Percentiles rank a stretch among this genome's conserved stretches.
These are phyloP conservation scores for Pseudocercospora fuligena DNA, from an alignment of 2,329 filamentous ascomycete species.

Conservation along the genomic window DNA sequence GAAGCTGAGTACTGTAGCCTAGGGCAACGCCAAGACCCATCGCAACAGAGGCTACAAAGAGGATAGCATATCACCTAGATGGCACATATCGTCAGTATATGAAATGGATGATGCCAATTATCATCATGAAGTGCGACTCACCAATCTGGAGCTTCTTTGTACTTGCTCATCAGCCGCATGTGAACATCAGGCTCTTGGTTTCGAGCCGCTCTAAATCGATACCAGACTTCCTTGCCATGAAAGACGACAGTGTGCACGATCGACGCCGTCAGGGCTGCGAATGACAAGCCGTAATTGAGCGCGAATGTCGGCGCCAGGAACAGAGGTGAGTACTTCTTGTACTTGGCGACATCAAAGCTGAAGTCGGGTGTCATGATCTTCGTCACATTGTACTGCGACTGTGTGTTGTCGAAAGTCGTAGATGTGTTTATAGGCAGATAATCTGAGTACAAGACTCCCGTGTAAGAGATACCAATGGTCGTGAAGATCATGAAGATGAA, in stretches of 20 bases:
- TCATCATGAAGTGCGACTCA: background rate
- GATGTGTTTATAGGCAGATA: conserved; percentile 87
- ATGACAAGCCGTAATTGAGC: conserved; percentile 83
- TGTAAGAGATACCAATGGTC: conserved; percentile 76
- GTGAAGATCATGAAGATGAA: conserved; percentile 69
- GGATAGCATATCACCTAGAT: conserved; percentile 64
- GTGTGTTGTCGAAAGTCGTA: conserved; percentile 83
- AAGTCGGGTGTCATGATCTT: conserved; percentile 79
- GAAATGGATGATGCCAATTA: background rate
- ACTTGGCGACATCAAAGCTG: conserved; percentile 76
- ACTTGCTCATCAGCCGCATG: conserved; percentile 79
- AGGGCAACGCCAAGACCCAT: conserved; percentile 26
- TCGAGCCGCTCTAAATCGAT: conserved; percentile 66
- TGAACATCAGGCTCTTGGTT: conserved; percentile 71
- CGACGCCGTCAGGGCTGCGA: conserved; percentile 78
- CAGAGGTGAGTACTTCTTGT: conserved; percentile 79
- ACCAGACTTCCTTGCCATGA: conserved; percentile 83
- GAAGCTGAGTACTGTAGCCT: conserved; percentile 76
- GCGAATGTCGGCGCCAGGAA: conserved; percentile 88
- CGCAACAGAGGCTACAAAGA: conserved; percentile 34
- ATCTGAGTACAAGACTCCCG: conserved; percentile 76
- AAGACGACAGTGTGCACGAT: conserved; percentile 82
- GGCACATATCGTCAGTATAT: background rate
- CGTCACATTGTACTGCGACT: conserved; percentile 78
- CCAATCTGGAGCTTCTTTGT: conserved; percentile 76